phyloP scores from a whole-genome alignment of 371 early-diverging fungal genomes.

The Saksenaea oblongispora region DNA sequence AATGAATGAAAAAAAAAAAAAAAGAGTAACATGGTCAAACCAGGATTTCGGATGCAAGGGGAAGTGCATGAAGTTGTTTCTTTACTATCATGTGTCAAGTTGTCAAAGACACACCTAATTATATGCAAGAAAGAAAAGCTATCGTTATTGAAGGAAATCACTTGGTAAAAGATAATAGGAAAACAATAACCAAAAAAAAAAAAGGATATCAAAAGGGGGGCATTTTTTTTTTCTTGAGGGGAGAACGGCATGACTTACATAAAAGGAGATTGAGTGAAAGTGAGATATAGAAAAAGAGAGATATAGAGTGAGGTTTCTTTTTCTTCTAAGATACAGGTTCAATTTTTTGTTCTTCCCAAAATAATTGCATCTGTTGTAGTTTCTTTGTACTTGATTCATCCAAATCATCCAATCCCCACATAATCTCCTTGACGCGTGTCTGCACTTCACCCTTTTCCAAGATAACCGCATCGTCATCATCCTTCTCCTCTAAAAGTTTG shows the following conservation, averaged over 20 bases:
- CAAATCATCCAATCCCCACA: constrained; percentile 58
- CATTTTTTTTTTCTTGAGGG: background rate
- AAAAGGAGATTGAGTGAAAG: background rate
- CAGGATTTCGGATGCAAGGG: background rate
- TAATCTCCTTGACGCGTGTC: constrained; percentile 50
- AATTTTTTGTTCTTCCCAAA: constrained; percentile 36
- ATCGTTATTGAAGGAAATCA: background rate
- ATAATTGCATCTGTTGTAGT: constrained; percentile 44
- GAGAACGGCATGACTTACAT: background rate
- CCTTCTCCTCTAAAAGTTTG: constrained; percentile 49
- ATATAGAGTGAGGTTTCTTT: background rate
- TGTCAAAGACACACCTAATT: background rate
- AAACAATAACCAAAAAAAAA: background rate
- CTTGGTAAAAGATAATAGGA: background rate
- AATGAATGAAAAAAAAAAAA: background rate
- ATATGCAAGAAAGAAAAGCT: background rate
- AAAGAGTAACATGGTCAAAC: background rate
- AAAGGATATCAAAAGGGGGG: background rate
- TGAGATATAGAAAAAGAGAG: too few relatives aligned
- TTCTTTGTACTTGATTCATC: constrained; percentile 41
- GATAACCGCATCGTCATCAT: constrained; percentile 52
- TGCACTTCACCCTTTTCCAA: constrained; percentile 54
- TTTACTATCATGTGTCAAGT: background rate
- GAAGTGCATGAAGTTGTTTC: background rate
- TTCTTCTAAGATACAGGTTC: background rate